Conservation (phyloP, 2,329 filamentous ascomycete genomes). For the Gaeumannomyces sp. region DNA sequence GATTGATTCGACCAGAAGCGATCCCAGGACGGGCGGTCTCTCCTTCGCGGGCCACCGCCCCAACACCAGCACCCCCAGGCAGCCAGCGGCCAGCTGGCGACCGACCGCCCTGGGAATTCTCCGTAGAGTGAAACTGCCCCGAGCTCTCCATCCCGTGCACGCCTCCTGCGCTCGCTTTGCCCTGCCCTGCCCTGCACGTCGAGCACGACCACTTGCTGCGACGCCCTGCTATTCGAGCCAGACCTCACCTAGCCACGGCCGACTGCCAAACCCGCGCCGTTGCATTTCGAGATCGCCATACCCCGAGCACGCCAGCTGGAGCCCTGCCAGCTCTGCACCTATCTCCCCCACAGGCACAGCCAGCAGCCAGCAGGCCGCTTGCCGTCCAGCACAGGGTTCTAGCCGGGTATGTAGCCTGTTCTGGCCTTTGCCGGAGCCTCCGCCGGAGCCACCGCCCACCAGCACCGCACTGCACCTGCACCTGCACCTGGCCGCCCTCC, state of each 20-base stretch:
- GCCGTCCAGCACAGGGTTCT: not conserved
- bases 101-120: not conserved
- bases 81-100: not conserved
- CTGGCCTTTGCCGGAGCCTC: not conserved
- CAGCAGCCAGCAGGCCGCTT: not conserved
- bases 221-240: too few species aligned
- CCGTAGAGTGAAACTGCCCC: not conserved
- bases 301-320: too few species aligned
- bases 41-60: not conserved
- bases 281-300: not conserved
- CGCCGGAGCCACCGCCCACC: not conserved
- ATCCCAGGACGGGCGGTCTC: not conserved
- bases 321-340: too few species aligned
- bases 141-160: not conserved
- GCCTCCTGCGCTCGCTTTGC: too few species aligned
- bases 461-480: not conserved
- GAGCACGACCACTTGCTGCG: too few species aligned
- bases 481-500: not conserved
- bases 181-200: too few species aligned
- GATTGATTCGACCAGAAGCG: constrained; percentile 5
- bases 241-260: too few species aligned
- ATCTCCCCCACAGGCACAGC: not conserved
- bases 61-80: not conserved
- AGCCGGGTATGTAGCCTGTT: not conserved
- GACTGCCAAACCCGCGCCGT: too few species aligned